Evolutionary conservation across 208 protist species (phyloP).

Genomic region (Leishmania gerbilli): DNA sequence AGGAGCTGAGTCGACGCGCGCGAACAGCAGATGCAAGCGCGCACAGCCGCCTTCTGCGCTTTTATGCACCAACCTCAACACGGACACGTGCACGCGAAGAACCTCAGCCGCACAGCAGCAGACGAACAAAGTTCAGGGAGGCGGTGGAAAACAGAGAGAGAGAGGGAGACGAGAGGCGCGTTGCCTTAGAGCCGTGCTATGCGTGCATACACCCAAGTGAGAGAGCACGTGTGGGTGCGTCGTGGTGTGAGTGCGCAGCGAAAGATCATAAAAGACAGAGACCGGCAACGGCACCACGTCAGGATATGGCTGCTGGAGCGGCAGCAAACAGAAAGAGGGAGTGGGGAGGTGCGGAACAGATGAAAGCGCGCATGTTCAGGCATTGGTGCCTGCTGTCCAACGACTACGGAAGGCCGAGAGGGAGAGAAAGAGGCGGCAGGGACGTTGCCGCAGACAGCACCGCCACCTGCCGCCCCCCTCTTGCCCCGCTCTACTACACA

Average conservation of each 20-base stretch:
- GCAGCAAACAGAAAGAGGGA: background rate
- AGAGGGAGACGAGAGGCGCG: background rate
- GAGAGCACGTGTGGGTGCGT: slow-evolving; percentile 6
- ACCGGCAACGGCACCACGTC: background rate
- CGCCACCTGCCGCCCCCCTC: background rate
- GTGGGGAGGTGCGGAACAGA: background rate
- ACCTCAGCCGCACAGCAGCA: background rate
- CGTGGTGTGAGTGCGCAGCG: background rate
- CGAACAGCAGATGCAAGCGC: background rate
- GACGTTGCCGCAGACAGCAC: background rate
- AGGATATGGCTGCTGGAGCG: background rate
- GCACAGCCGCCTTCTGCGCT: background rate
- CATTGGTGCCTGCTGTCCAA: background rate
- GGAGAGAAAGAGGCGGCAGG: background rate
- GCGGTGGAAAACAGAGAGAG: background rate
- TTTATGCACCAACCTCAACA: background rate
- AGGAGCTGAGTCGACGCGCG: background rate
- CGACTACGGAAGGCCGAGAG: background rate
- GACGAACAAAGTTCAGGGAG: background rate
- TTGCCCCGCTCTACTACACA: background rate
- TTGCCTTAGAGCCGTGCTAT: background rate
- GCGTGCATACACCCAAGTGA: background rate
- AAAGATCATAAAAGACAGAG: background rate
- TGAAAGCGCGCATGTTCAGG: background rate
- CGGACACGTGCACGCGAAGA: background rate